A percentile compares a stretch with the other conserved stretches of the same genome.
Conservation (phyloP, 371 early-diverging fungal species). For the Batkoa obscura region DNA sequence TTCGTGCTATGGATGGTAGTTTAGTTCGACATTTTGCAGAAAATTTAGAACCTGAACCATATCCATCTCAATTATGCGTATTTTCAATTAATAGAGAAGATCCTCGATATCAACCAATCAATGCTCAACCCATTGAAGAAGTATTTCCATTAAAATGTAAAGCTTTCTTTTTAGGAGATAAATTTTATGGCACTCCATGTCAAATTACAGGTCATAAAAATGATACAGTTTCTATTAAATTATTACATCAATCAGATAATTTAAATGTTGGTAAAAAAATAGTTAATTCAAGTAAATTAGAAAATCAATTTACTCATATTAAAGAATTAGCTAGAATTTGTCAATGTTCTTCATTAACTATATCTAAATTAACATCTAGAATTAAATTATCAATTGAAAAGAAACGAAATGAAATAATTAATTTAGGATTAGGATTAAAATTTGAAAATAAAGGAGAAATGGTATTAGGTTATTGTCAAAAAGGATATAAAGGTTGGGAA, state of each 20-base stretch:
- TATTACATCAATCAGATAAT: no score
- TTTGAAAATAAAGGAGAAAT: conserved; percentile 70
- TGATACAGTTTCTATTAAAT: no score
- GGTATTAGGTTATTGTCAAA: conserved; percentile 69
- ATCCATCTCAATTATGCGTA: conserved; percentile 52
- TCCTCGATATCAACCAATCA: conserved; percentile 33
- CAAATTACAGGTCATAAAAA: conserved; percentile 51
- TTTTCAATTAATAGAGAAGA: conserved; percentile 38
- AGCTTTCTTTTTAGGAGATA: conserved; percentile 45
- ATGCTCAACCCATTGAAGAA: conserved; percentile 25
- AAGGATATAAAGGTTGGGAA: conserved; percentile 63
- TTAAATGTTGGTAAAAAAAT: no score
- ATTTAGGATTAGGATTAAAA: conserved; percentile 74
- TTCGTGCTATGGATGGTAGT: conserved; percentile 54
- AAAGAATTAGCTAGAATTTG: conserved; percentile 40
- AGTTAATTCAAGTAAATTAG: conserved; percentile 11
- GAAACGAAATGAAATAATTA: conserved; percentile 15
- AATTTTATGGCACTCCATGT: conserved; percentile 50
- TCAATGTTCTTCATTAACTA: conserved; percentile 29
- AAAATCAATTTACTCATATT: conserved; percentile 33
- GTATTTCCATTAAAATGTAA: conserved; percentile 45
- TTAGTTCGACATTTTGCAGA: conserved; percentile 64
- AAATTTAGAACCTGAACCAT: conserved; percentile 31
- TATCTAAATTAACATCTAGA: conserved; percentile 69
- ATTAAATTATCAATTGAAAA: conserved; percentile 34